These are phyloP conservation scores for Penicillium sp. DNA, from an alignment of 2,329 filamentous ascomycete species.

Conservation along the genomic window DNA sequence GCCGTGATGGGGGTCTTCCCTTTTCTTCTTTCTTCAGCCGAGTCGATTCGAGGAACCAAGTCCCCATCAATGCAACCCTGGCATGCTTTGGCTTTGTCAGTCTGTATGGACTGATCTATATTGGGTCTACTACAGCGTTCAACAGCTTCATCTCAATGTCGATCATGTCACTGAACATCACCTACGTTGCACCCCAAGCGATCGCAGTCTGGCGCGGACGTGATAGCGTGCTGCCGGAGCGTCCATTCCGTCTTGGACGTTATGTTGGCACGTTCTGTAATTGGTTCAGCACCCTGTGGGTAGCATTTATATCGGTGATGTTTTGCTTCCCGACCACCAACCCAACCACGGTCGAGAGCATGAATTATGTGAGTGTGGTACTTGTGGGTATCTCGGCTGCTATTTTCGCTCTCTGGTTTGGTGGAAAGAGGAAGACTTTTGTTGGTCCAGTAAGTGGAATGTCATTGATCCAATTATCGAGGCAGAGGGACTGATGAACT, in stretches of 20 bases:
- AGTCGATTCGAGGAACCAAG: slow-evolving; percentile 6
- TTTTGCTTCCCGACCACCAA: slow-evolving; percentile 46
- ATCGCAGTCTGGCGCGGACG: slow-evolving; percentile 43
- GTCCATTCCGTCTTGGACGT: slow-evolving; percentile 32
- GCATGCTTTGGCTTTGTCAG: slow-evolving; percentile 46
- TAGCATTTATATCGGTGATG: slow-evolving; percentile 46
- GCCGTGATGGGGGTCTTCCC: slow-evolving; percentile 15
- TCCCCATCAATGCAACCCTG: slow-evolving; percentile 45
- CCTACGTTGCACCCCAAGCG: slow-evolving; percentile 46
- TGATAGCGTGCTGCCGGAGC: slow-evolving; percentile 16
- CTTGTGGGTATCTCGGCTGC: slow-evolving; percentile 30
- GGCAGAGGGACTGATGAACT: background rate
- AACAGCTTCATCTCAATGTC: slow-evolving; percentile 43
- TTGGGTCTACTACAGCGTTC: slow-evolving; percentile 40
- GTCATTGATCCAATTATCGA: background rate
- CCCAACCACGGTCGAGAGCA: slow-evolving; percentile 45
- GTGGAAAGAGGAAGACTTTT: slow-evolving; percentile 7
- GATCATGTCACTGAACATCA: slow-evolving; percentile 37
- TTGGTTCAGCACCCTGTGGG: slow-evolving; percentile 45
- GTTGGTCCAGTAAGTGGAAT: slow-evolving; percentile 7
- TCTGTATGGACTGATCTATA: slow-evolving; percentile 37
- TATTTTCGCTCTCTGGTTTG: slow-evolving; percentile 5
- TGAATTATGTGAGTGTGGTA: slow-evolving; percentile 51
- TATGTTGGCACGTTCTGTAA: slow-evolving; percentile 40
- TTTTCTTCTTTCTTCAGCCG: slow-evolving; percentile 17